These are phyloP conservation scores for Alloteropsis angusta DNA, from an alignment of 202 grass and related monocot genomes.

Conservation along the genomic window DNA sequence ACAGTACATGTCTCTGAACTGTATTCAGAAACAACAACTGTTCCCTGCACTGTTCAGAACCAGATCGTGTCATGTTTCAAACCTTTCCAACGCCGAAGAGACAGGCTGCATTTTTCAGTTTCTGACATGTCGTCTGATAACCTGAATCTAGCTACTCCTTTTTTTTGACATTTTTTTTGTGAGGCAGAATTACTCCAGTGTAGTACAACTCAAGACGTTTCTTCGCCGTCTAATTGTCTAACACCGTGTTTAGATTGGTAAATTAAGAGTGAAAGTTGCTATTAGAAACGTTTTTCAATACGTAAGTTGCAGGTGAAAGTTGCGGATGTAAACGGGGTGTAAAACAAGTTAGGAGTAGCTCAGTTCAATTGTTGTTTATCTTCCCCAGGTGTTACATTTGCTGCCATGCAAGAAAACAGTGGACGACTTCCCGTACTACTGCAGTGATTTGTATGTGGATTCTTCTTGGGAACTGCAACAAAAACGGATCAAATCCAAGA, in stretches of 20 bases:
- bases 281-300: too few species aligned
- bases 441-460: slow-evolving; percentile 2
- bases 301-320: too few species aligned
- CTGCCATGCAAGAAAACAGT: background rate
- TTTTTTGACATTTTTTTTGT: too few species aligned
- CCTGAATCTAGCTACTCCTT: background rate
- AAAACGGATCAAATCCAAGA: slow-evolving; percentile 25
- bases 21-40: slow-evolving; percentile 2
- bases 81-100: background rate
- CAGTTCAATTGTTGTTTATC: background rate
- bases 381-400: background rate
- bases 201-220: background rate
- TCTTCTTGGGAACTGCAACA: slow-evolving; percentile 1
- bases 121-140: slow-evolving; percentile 16
- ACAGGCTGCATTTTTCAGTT: background rate
- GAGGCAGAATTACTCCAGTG: background rate
- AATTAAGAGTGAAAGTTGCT: too few species aligned
- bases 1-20: background rate
- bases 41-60: background rate
- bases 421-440: background rate
- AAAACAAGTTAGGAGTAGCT: background rate
- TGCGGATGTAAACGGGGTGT: too few species aligned
- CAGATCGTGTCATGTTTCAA: background rate
- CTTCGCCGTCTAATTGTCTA: too few species aligned
- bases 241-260: too few species aligned